Evolutionary conservation across 495 filamentous ascomycete genomes (phyloP), one percentile per base, ranked within the genome.

Genomic region (Coniosporium apollinis): DNA sequence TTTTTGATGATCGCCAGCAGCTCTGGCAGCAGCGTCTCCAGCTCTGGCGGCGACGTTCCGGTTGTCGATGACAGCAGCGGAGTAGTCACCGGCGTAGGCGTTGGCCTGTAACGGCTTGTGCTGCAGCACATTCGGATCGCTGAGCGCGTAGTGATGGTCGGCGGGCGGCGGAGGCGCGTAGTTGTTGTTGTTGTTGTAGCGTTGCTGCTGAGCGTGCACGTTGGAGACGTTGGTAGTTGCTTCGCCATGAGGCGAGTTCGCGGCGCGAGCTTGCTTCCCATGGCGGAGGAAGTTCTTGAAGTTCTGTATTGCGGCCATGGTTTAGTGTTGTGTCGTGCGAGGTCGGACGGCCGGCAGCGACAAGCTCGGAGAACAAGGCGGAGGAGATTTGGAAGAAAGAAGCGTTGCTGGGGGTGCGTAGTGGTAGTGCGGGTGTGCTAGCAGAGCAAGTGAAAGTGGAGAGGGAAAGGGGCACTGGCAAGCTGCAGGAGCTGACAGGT

Each of bases 271-370:
- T 64, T 94, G 84, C 63, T 94, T 94, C 69, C 85, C 87, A 64
- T 94, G 89, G 39, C 89, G 82, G 61, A 97, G 91, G 59, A 97
- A 87, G 59, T 94, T 97, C 61, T 97, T 94, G 38, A 97, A 62
- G 47, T 76, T 82, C 64, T 84, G 77, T 63, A 87, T 83, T 34
- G 81, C 82, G 50, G 10, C 18, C 30, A 32, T 32, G 24, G 13
- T 26, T 7, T 13, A 13, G 7, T 7, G 7, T 26, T 26, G 24
- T 7, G 13, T 26, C 24, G 8, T 7, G 24, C 13, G 13, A 8
- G 24, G 24, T 26, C 24, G 24, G n/a, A n/a, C n/a, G n/a, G n/a
- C n/a, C n/a, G n/a, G n/a, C n/a, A n/a, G n/a, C n/a, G n/a, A n/a
- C n/a, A n/a, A n/a, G n/a, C n/a, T n/a, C n/a, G n/a, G n/a, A n/a